Conservation (phyloP, 2,329 filamentous ascomycete species). For the Hypoxylon sp. region DNA sequence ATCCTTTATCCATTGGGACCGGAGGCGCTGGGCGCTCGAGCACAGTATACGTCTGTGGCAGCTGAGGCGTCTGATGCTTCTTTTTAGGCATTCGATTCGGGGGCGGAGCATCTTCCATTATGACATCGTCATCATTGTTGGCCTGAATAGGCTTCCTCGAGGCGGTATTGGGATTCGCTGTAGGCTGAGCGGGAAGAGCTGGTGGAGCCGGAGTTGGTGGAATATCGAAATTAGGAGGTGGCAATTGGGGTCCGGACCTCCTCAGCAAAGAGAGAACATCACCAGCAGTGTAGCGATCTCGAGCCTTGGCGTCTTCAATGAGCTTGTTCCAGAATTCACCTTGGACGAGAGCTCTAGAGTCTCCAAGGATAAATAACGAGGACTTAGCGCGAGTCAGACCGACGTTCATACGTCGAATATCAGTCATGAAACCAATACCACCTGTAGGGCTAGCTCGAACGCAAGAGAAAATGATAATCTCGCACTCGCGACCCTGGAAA, state of each 20-base stretch:
- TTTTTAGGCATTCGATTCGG: conserved; percentile 34
- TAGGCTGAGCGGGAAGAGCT: conserved; percentile 12
- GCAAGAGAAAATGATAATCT: conserved; percentile 99
- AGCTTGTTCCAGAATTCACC: conserved; percentile 92
- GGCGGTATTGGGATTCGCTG: background rate
- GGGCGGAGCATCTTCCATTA: conserved; percentile 50
- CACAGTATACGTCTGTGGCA: conserved; percentile 49
- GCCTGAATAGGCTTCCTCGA: conserved; percentile 5
- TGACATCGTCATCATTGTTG: conserved; percentile 44
- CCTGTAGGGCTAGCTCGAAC: conserved; percentile 91
- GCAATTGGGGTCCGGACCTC: conserved; percentile 57
- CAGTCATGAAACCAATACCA: conserved; percentile 98
- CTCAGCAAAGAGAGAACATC: conserved; percentile 65
- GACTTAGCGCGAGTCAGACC: conserved; percentile 96
- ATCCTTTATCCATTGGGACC: conserved; percentile 34
- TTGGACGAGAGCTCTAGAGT: conserved; percentile 86
- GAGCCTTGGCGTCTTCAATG: conserved; percentile 81
- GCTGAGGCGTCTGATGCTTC: conserved; percentile 45
- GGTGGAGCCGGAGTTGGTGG: conserved; percentile 13
- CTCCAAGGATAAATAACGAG: conserved; percentile 95
- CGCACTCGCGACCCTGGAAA: conserved; percentile 95
- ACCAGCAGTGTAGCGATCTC: conserved; percentile 82
- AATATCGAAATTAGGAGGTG: conserved; percentile 42
- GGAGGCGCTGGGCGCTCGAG: conserved; percentile 41
- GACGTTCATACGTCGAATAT: conserved; percentile 99